These are phyloP conservation scores for Phytopythium aichiense DNA, from an alignment of 352 stramenopile genomes.

Conservation along the genomic window DNA sequence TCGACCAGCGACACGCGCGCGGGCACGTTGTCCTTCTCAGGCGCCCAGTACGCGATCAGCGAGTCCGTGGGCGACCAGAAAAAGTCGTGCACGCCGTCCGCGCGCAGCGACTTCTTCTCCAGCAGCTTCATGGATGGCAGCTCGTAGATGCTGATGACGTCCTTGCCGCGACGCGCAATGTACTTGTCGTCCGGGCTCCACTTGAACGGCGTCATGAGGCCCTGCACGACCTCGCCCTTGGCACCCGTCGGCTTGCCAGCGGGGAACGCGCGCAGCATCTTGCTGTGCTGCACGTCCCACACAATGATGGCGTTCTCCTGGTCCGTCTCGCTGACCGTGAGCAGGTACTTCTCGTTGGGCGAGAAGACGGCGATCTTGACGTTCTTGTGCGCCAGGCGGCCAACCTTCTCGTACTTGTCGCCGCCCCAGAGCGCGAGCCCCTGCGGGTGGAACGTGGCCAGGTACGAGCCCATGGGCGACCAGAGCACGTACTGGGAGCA, in stretches of 20 bases:
- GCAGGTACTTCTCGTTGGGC: constrained; percentile 95
- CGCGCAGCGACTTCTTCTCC: constrained; percentile 95
- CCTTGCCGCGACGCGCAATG: constrained; percentile 92
- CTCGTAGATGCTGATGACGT: constrained; percentile 94
- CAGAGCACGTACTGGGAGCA: constrained; percentile 98
- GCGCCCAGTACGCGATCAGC: constrained; percentile 96
- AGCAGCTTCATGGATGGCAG: constrained; percentile 96
- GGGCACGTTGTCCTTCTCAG: constrained; percentile 92
- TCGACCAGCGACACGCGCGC: constrained; percentile 97
- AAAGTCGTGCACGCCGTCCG: constrained; percentile 96
- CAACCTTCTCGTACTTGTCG: constrained; percentile 96
- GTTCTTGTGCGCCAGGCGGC: constrained; percentile 93
- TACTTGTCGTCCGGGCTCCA: constrained; percentile 96
- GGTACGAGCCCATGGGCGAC: constrained; percentile 95
- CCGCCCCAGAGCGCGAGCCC: constrained; percentile 98
- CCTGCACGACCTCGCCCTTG: constrained; percentile 73
- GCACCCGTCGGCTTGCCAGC: constrained; percentile 73
- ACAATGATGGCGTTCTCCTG: constrained; percentile 95
- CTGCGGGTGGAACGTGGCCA: constrained; percentile 97
- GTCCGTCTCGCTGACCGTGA: constrained; percentile 95
- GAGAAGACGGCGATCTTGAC: constrained; percentile 95
- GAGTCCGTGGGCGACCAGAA: constrained; percentile 96
- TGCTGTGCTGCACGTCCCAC: constrained; percentile 92
- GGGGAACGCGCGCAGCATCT: constrained; percentile 81
- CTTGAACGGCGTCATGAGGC: constrained; percentile 89